phyloP scores from a whole-genome alignment of 2,329 filamentous ascomycete genomes.

The Phialemoniopsis sp. region DNA sequence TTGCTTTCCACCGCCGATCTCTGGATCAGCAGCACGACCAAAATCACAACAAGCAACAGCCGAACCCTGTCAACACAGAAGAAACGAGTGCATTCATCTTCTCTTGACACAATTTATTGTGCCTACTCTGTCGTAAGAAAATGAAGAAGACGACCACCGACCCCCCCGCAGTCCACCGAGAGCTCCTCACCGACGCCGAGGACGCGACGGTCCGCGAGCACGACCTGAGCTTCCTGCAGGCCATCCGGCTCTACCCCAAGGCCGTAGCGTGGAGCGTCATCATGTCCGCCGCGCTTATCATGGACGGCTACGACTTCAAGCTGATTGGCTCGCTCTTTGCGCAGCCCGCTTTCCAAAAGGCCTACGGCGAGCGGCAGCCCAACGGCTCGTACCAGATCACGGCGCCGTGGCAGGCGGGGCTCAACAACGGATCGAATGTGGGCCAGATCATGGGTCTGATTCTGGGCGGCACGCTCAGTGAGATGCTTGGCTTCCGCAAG shows the following conservation, averaged over 20 bases:
- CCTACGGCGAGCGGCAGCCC: conserved; percentile 18
- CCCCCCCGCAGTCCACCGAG: too few species aligned
- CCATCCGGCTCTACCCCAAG: conserved; percentile 17
- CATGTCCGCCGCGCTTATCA: conserved; percentile 31
- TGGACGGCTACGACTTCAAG: conserved; percentile 29
- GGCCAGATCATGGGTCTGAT: too few species aligned
- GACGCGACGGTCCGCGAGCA: not conserved
- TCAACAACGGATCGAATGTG: conserved; percentile 29
- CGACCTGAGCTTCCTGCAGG: conserved; percentile 6
- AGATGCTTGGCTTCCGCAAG: conserved; percentile 36
- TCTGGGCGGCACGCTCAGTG: conserved; percentile 20
- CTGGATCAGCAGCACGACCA: too few species aligned
- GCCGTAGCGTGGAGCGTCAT: conserved; percentile 20
- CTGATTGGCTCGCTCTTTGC: conserved; percentile 14
- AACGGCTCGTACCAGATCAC: conserved; percentile 31
- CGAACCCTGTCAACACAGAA: too few species aligned
- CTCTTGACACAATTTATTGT: too few species aligned
- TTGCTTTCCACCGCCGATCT: too few species aligned
- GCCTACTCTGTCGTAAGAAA: too few species aligned
- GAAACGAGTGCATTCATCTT: too few species aligned
- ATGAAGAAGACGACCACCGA: too few species aligned
- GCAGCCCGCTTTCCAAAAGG: conserved; percentile 26
- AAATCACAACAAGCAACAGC: too few species aligned
- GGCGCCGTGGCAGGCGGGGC: conserved; percentile 44
- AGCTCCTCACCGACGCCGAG: too few species aligned